phyloP scores from a whole-genome alignment of 2,329 filamentous ascomycete species.

The Amauroascus verrucosus region DNA sequence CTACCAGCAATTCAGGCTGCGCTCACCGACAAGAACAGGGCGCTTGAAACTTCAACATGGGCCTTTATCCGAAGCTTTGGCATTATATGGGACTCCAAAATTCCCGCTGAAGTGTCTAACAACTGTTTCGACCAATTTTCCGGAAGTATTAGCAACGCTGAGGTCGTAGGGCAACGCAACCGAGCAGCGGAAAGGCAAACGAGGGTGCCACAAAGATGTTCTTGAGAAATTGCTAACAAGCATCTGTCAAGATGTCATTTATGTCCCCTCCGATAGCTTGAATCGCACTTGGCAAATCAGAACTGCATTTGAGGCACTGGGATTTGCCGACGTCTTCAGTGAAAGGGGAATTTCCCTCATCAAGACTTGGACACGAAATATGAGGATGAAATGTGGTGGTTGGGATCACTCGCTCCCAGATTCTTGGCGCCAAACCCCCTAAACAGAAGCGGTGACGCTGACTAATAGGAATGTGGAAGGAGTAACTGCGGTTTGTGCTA shows the following conservation, averaged over 20 bases:
- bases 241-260: conserved; percentile 7
- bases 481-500: conserved; percentile 14
- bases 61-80: conserved; percentile 27
- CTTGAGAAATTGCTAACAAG: conserved; percentile 7
- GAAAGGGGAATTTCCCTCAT: conserved; percentile 8
- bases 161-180: background rate
- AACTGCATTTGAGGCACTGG: conserved; percentile 9
- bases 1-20: conserved; percentile 25
- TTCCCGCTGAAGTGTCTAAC: conserved; percentile 28
- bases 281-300: conserved; percentile 9
- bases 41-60: conserved; percentile 22
- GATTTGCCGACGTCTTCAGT: conserved; percentile 6
- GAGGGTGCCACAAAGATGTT: conserved; percentile 8
- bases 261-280: conserved; percentile 4
- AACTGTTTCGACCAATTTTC: conserved; percentile 7
- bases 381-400: too few relatives aligned
- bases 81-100: conserved; percentile 24
- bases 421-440: conserved; percentile 4
- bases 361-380: conserved; percentile 10
- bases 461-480: conserved; percentile 15
- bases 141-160: background rate
- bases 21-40: conserved; percentile 22
- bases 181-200: conserved; percentile 8
- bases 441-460: conserved; percentile 14
- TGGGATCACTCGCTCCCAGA: too few relatives aligned